A percentile compares a stretch with the other conserved stretches of the same genome.
phyloP scores from a whole-genome alignment of 164 flowering plant genomes.

The Nymphaea colorata region DNA sequence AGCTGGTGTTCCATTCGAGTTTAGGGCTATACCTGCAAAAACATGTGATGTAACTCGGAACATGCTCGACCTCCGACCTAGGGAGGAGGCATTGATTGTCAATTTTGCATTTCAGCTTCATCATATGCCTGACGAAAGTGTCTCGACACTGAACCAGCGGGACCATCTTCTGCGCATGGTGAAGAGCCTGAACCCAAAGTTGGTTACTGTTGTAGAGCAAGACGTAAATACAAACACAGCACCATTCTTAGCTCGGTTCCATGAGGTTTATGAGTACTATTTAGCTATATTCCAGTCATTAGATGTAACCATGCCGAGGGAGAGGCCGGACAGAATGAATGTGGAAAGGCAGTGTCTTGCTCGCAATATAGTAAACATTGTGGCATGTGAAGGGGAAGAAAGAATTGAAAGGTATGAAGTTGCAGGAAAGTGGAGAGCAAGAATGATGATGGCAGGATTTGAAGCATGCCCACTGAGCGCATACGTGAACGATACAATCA shows the following conservation, averaged over 20 bases:
- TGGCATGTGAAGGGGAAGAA: slow-evolving; percentile 94
- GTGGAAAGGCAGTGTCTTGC: slow-evolving; percentile 92
- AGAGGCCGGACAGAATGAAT: slow-evolving; percentile 79
- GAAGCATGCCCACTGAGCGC: slow-evolving; percentile 39
- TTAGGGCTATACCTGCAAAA: slow-evolving; percentile 46
- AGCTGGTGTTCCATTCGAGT: slow-evolving; percentile 54
- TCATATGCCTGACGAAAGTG: slow-evolving; percentile 99
- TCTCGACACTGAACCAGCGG: slow-evolving; percentile 72
- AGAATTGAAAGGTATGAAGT: slow-evolving; percentile 91
- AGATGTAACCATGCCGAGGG: slow-evolving; percentile 74
- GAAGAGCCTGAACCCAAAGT: slow-evolving; percentile 69
- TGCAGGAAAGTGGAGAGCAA: slow-evolving; percentile 94
- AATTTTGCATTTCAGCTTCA: slow-evolving; percentile 97
- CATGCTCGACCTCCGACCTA: slow-evolving; percentile 42
- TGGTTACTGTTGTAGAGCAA: slow-evolving; percentile 91
- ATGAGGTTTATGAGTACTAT: slow-evolving; percentile 84
- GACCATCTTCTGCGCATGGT: slow-evolving; percentile 89
- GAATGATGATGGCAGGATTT: slow-evolving; percentile 97
- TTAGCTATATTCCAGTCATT: slow-evolving; percentile 84
- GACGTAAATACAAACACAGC: slow-evolving; percentile 89
- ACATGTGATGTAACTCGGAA: slow-evolving; percentile 48
- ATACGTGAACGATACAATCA: slow-evolving; percentile 32
- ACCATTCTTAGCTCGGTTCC: slow-evolving; percentile 76
- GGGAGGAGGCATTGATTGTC: slow-evolving; percentile 58
- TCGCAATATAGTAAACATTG: slow-evolving; percentile 78